A percentile compares a stretch with the other conserved stretches of the same genome.
phyloP scores from a whole-genome alignment of 2,329 filamentous ascomycete genomes.

The Peltaster fructicola region DNA sequence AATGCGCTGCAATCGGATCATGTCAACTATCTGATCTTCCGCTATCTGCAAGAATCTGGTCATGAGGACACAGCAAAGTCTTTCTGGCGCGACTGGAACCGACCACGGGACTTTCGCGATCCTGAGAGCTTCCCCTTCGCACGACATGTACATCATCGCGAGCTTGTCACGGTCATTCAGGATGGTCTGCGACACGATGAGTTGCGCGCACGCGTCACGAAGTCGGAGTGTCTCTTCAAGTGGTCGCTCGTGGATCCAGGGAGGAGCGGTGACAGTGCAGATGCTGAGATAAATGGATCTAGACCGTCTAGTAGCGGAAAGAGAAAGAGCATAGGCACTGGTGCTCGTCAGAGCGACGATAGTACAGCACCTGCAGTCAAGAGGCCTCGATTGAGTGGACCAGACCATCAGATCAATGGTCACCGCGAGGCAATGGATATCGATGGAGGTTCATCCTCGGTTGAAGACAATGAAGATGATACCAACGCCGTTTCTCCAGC shows the following conservation, averaged over 20 bases:
- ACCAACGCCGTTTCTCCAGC: constrained; percentile 12
- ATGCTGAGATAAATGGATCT: constrained; percentile 1
- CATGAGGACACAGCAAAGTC: constrained; percentile 30
- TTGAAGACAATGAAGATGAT: constrained; percentile 12
- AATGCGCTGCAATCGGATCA: constrained; percentile 39
- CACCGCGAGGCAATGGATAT: constrained; percentile 28
- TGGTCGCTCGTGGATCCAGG: not conserved
- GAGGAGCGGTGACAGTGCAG: constrained; percentile 1
- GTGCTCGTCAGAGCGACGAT: constrained; percentile 12
- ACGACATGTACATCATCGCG: constrained; percentile 38
- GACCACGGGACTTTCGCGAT: constrained; percentile 24
- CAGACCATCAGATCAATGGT: constrained; percentile 22
- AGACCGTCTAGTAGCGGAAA: constrained; percentile 8
- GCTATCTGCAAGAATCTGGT: constrained; percentile 30
- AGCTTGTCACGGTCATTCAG: constrained; percentile 44
- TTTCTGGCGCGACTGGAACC: constrained; percentile 44
- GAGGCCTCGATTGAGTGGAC: constrained; percentile 15
- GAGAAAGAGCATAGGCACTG: constrained; percentile 6
- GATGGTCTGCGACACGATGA: constrained; percentile 39
- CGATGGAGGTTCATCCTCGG: constrained; percentile 14
- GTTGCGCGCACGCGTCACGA: constrained; percentile 10
- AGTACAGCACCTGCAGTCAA: constrained; percentile 18
- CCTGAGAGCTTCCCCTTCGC: constrained; percentile 45
- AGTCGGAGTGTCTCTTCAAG: constrained; percentile 8
- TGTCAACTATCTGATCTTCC: constrained; percentile 53